Conservation (phyloP, 352 stramenopile species). For the Pythium guiyangense region DNA sequence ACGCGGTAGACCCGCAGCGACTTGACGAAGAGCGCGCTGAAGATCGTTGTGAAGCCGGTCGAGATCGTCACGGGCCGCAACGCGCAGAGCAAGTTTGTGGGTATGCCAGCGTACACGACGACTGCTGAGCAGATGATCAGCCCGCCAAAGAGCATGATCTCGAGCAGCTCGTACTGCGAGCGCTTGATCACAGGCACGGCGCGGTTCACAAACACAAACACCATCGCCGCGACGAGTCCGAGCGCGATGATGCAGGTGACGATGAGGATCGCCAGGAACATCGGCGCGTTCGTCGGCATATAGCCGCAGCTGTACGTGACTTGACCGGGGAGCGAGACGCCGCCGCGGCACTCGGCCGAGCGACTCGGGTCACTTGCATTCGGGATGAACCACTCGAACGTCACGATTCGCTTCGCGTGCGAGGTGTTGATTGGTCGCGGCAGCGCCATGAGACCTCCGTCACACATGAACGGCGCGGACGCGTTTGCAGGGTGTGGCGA, state of each 20-base stretch:
- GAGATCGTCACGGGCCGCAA: constrained; percentile 19
- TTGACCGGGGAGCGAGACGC: constrained; percentile 15
- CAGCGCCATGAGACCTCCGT: constrained; percentile 26
- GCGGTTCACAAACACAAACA: constrained; percentile 25
- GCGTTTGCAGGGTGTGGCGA: constrained; percentile 25
- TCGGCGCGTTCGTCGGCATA: constrained; percentile 19
- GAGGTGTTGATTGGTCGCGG: constrained; percentile 23
- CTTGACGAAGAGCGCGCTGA: constrained; percentile 28
- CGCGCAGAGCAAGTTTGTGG: constrained; percentile 15
- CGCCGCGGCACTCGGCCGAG: constrained; percentile 33
- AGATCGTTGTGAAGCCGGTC: constrained; percentile 26
- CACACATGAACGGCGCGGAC: constrained; percentile 30
- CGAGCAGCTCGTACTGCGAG: constrained; percentile 29
- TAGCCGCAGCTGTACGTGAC: constrained; percentile 30
- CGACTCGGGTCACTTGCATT: constrained; percentile 8
- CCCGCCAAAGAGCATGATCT: constrained; percentile 24
- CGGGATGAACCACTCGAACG: constrained; percentile 37
- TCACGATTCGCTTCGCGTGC: constrained; percentile 19
- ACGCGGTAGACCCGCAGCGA: constrained; percentile 35
- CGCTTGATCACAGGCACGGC: constrained; percentile 29
- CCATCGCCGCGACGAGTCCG: constrained; percentile 9
- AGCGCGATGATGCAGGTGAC: constrained; percentile 14
- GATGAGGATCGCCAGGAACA: constrained; percentile 15
- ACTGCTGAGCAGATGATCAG: constrained; percentile 21
- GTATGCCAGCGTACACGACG: constrained; percentile 20